A percentile compares a stretch with the other conserved stretches of the same genome.
phyloP scores from a whole-genome alignment of 1,139 yeast species.

The Arxiozyma bovina region DNA sequence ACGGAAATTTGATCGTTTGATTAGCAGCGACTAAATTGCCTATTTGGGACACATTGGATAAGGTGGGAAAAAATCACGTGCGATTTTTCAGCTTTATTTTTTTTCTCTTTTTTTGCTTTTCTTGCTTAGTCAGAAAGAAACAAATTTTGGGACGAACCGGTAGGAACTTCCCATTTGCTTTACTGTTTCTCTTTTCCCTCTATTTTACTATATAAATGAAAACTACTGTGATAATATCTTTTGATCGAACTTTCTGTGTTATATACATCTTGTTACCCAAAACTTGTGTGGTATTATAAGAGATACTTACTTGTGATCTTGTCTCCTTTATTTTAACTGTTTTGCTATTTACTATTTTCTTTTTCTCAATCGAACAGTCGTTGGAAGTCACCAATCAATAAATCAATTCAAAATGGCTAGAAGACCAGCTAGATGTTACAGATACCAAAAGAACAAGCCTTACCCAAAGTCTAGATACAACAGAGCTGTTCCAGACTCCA shows the following conservation, averaged over 20 bases:
- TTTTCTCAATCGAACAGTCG: neutral
- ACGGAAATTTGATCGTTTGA: no score
- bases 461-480: slow-evolving; percentile 99
- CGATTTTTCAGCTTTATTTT: no score
- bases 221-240: no score
- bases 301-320: no score
- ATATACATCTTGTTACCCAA: no score
- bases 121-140: neutral
- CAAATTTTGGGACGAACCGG: neutral
- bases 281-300: no score
- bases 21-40: neutral
- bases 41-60: neutral
- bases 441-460: slow-evolving; percentile 99
- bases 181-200: neutral
- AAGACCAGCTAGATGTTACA: slow-evolving; percentile 99
- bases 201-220: no score
- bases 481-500: slow-evolving; percentile 99
- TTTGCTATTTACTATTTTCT: neutral
- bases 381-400: neutral
- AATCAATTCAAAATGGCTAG: slow-evolving; percentile 79
- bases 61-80: neutral
- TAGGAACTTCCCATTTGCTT: neutral
- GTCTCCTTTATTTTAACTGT: no score
- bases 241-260: no score
- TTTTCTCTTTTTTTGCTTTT: neutral